phyloP scores from a whole-genome alignment of 2,329 filamentous ascomycete species.

The Rutstroemia sp. region DNA sequence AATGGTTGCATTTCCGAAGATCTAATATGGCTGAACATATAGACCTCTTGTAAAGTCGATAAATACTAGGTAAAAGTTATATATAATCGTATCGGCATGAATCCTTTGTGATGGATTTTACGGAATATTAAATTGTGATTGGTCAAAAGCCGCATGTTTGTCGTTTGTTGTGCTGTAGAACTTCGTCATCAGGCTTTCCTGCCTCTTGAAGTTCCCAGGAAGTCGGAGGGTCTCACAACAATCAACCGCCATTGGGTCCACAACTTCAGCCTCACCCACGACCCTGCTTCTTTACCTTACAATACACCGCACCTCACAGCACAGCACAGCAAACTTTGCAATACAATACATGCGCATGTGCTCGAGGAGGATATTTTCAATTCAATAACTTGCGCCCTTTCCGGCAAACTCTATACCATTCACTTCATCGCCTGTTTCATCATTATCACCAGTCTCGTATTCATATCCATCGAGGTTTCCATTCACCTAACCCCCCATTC shows the following conservation, averaged over 20 bases:
- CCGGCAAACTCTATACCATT: not conserved
- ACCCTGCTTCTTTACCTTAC: not conserved
- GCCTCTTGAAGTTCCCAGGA: not conserved
- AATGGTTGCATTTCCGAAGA: too few relatives aligned
- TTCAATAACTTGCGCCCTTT: not conserved
- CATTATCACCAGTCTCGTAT: not conserved
- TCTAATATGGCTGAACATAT: too few relatives aligned
- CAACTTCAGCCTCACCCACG: slow-evolving; percentile 1
- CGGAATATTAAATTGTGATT: too few relatives aligned
- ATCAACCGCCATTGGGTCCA: not conserved
- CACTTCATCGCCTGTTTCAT: slow-evolving; percentile 3
- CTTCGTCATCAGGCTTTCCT: slow-evolving; percentile 7
- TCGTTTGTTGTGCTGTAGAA: not conserved
- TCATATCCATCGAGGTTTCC: not conserved
- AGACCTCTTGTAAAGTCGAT: too few relatives aligned
- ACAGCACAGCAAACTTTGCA: not conserved
- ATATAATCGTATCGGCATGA: too few relatives aligned
- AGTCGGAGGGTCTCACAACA: too few relatives aligned
- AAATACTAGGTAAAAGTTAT: too few relatives aligned
- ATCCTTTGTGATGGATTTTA: too few relatives aligned
- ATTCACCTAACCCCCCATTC: slow-evolving; percentile 2
- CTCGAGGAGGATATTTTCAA: not conserved
- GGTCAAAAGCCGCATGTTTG: too few relatives aligned
- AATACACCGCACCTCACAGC: not conserved
- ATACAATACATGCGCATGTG: not conserved